Base-by-base conservation (phyloP, 2,329 filamentous ascomycete genomes). In the Clonostachys solani region DNA sequence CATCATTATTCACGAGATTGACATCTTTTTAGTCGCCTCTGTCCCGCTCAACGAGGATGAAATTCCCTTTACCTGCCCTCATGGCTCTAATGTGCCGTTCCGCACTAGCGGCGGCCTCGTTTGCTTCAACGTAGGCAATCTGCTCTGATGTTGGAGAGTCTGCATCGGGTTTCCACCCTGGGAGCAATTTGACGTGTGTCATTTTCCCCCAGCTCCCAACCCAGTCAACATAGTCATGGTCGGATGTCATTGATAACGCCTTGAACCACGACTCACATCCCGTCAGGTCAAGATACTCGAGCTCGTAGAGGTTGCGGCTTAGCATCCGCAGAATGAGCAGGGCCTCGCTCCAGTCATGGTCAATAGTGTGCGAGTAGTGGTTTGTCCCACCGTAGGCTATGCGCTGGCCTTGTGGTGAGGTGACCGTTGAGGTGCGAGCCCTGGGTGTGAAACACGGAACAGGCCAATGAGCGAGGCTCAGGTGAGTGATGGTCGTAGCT, bases 381-480 rank as follows among this genome's bases (percentile, higher is more conserved):
- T 73, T 77, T 3, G 79, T 81, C 16, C 74, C 77, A 35, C 75
- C 71, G 51, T 81, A 83, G 36, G 74, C 72, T 10, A 81, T 60
- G 13, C 57, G 61, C 33, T 56, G 64, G 29, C 69, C 76, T 33
- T 69, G 62, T 5, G 67, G 65, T 5, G 73, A 71, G 2, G 69
- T 61, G 3, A 83, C 61, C 3, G 73, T 72, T 1, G 76, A 63
- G 23, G 66, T 66, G 48, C 69, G 73, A 7, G 79, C 72, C 52
- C 77, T 75, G 9, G 77, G 77, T 3, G 78, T 80, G n/a, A 81
- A 62, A 15, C 72, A 73, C 3, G 82, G 82, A 44, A 74, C 72
- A 2, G 82, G 81, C 82, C 82, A 85, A 57, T 76, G 78, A 15
- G 80, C 79, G 7, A 85, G 68, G 52, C 75, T 81, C 38, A 85